phyloP scores from a whole-genome alignment of 495 filamentous ascomycete genomes.

The Xylaria sp. region DNA sequence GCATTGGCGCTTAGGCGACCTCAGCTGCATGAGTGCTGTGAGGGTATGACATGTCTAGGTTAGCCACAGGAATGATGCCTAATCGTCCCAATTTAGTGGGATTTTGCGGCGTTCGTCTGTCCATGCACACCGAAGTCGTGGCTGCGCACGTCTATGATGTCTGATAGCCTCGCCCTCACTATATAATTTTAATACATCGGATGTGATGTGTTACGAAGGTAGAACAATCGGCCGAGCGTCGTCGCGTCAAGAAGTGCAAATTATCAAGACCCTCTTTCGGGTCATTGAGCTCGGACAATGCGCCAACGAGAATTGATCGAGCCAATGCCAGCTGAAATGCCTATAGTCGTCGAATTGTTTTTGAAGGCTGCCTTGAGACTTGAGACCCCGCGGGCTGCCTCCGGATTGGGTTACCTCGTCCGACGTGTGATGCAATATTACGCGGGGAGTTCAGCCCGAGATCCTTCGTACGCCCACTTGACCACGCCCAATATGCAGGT shows the following conservation, averaged over 20 bases:
- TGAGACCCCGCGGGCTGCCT: not conserved
- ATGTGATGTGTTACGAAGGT: not conserved
- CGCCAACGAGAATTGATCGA: not conserved
- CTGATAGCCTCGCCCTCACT: not conserved
- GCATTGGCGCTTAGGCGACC: not conserved
- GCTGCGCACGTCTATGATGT: not conserved
- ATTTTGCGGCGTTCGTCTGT: not conserved
- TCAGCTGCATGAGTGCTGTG: not conserved
- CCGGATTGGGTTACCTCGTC: not conserved
- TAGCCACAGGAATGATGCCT: not conserved
- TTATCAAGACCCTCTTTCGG: not conserved
- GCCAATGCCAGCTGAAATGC: not conserved
- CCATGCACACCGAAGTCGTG: not conserved
- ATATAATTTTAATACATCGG: not conserved
- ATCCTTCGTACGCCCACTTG: not conserved
- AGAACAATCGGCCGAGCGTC: not conserved
- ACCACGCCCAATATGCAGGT: not conserved
- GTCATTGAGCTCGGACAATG: not conserved
- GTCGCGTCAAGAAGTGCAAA: not conserved
- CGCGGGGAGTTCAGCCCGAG: not conserved
- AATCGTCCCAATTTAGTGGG: not conserved
- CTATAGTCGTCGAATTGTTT: not conserved
- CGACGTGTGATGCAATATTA: not conserved
- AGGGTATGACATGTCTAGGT: not conserved
- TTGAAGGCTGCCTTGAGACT: not conserved